Base-by-base conservation (phyloP, 352 stramenopile genomes). In the Phytopythium kandeliae region DNA sequence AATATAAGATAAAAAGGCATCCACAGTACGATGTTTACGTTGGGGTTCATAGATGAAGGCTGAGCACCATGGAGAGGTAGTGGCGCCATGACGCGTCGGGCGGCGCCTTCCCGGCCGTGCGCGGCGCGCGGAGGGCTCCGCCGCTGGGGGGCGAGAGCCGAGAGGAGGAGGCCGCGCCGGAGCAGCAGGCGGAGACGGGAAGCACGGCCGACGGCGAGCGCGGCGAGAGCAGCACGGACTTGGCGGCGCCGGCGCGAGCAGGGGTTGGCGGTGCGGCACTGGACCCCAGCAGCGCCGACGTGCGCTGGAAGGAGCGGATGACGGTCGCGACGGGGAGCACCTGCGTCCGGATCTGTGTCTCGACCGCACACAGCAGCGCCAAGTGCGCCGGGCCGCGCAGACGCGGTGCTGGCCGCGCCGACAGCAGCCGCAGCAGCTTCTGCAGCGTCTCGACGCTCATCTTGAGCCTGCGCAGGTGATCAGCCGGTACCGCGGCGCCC, bases 1-100 rank as follows among this genome's bases (percentile, higher is more conserved):
- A 46, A 22, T 46, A 21, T 46, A 46, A 46, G n/a, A n/a, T n/a
- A n/a, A n/a, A n/a, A n/a, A n/a, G n/a, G n/a, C n/a, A n/a, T n/a
- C n/a, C n/a, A n/a, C n/a, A n/a, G n/a, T n/a, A n/a, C n/a, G n/a
- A n/a, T n/a, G n/a, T n/a, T n/a, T n/a, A n/a, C 3, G 37, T 25
- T 24, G 16, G 8, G 17, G 24, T 5, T 19, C 21, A 48, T 48
- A 55, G 58, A 40, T 67, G 62, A 38, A 74, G 55, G 22, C 58
- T 64, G 34, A 74, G 58, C n/a, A 54, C 62, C 58, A 74, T 74
- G 21, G 65, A 71, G 22, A 74, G 50, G 42, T 66, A 71, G 31
- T 66, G 69, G 31, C 56, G 62, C 65, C 65, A 74, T 42, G 67
- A 57, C 37, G 10, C 50, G 16, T 24, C 22, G 33, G 31, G 30